Conservation (phyloP, 768 basidiomycete species). For the Boletus speciosus region DNA sequence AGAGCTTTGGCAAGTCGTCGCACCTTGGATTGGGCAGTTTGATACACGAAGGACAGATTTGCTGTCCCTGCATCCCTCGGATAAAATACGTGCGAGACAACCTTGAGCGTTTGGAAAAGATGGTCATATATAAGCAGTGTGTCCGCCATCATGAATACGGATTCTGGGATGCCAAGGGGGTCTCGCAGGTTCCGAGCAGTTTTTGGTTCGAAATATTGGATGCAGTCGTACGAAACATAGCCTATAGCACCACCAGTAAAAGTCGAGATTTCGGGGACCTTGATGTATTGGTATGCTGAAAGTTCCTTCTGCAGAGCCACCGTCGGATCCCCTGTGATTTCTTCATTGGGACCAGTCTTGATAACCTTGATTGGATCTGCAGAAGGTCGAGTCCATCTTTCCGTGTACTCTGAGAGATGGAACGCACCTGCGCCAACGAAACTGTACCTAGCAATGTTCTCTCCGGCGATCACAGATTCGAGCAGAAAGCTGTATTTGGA, state of each 20-base stretch:
- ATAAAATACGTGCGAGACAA: conserved; percentile 93
- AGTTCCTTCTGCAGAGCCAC: conserved; percentile 80
- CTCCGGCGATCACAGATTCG: conserved; percentile 88
- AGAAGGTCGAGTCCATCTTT: not conserved
- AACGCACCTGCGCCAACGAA: conserved; percentile 91
- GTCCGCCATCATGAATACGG: conserved; percentile 95
- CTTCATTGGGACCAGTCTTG: conserved; percentile 82
- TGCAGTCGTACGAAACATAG: conserved; percentile 94
- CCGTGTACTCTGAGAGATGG: not conserved
- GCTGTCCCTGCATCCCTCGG: conserved; percentile 63
- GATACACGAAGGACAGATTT: conserved; percentile 82
- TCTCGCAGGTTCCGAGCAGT: conserved; percentile 75
- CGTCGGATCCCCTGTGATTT: conserved; percentile 85
- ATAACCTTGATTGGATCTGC: conserved; percentile 92
- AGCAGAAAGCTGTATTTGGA: conserved; percentile 93
- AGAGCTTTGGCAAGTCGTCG: conserved; percentile 75
- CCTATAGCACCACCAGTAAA: conserved; percentile 98
- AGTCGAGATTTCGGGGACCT: conserved; percentile 86
- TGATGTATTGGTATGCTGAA: conserved; percentile 81
- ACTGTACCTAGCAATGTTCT: conserved; percentile 89
- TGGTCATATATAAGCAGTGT: conserved; percentile 97
- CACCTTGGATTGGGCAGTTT: conserved; percentile 80
- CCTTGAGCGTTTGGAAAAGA: conserved; percentile 89
- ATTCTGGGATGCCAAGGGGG: conserved; percentile 85
- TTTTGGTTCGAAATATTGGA: conserved; percentile 95